phyloP scores from a whole-genome alignment of 257 asterid genomes.

The Fraxinus anomala region DNA sequence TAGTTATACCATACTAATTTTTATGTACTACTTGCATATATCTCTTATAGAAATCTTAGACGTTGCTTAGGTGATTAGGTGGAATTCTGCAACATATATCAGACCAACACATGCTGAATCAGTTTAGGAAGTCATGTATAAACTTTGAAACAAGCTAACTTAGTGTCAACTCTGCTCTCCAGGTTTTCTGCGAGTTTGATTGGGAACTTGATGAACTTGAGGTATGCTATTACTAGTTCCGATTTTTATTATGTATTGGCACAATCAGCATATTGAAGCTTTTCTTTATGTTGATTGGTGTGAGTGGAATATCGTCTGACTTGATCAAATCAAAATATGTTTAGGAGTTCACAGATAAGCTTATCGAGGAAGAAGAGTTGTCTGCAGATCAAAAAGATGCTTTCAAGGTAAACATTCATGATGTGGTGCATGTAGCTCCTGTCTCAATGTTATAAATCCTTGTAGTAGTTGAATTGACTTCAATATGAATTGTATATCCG shows the following conservation, averaged over 20 bases:
- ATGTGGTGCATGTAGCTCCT: conserved; percentile 14
- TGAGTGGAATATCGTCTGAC: not conserved
- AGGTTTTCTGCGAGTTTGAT: conserved; percentile 85
- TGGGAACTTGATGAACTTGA: conserved; percentile 90
- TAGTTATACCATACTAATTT: not conserved
- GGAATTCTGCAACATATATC: not conserved
- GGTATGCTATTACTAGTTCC: conserved; percentile 46
- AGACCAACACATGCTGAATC: not conserved
- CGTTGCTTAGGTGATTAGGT: conserved; percentile 16
- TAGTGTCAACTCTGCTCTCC: conserved; percentile 29
- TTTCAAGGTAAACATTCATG: conserved; percentile 53
- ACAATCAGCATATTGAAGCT: not conserved
- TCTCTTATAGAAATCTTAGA: conserved; percentile 4
- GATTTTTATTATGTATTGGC: not conserved
- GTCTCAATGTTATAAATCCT: conserved; percentile 3
- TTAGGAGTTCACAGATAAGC: conserved; percentile 55
- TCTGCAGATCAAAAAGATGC: conserved; percentile 67
- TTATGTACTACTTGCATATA: conserved; percentile 1
- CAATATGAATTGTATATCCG: not conserved
- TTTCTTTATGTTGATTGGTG: not conserved
- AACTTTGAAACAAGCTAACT: conserved; percentile 20
- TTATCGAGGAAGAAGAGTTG: conserved; percentile 63
- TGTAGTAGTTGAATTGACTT: not conserved
- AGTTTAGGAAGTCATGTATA: not conserved
- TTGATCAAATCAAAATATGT: conserved; percentile 18